These are phyloP conservation scores for Calonectria pauciramosa DNA, from an alignment of 2,329 filamentous ascomycete genomes.

Conservation along the genomic window DNA sequence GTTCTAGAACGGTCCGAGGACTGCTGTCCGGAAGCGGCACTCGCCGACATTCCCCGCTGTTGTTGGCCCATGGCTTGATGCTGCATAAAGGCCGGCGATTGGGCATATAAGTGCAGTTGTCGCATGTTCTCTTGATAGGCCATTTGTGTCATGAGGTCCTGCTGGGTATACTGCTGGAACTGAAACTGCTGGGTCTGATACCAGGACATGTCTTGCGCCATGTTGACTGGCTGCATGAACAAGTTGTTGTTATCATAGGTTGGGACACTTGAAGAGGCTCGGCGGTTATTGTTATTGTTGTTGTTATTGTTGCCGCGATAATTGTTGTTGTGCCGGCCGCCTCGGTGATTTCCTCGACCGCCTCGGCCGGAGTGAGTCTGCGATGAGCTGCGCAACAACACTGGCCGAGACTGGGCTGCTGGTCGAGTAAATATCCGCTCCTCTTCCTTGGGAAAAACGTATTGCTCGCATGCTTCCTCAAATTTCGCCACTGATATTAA, in stretches of 20 bases:
- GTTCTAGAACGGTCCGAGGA: constrained; percentile 68
- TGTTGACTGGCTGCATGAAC: constrained; percentile 59
- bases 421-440: constrained; percentile 72
- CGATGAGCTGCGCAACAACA: constrained; percentile 72
- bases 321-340: constrained; percentile 62
- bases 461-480: constrained; percentile 88
- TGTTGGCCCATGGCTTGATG: constrained; percentile 55
- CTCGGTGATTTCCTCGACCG: constrained; percentile 63
- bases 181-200: constrained; percentile 60
- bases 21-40: constrained; percentile 43
- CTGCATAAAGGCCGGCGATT: constrained; percentile 51
- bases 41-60: constrained; percentile 46
- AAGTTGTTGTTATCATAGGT: constrained; percentile 64
- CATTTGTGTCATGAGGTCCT: constrained; percentile 58
- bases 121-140: constrained; percentile 56
- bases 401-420: constrained; percentile 66
- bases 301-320: constrained; percentile 52
- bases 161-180: constrained; percentile 55
- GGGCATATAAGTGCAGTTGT: constrained; percentile 53
- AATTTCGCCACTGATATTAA: constrained; percentile 84
- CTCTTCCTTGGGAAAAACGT: constrained; percentile 88
- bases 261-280: constrained; percentile 66
- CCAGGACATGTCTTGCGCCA: constrained; percentile 65
- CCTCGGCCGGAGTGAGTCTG: constrained; percentile 67
- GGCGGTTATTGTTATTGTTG: constrained; percentile 57